These are phyloP conservation scores for Kwoniella sp. DNA, from an alignment of 768 basidiomycete genomes.

Conservation along the genomic window DNA sequence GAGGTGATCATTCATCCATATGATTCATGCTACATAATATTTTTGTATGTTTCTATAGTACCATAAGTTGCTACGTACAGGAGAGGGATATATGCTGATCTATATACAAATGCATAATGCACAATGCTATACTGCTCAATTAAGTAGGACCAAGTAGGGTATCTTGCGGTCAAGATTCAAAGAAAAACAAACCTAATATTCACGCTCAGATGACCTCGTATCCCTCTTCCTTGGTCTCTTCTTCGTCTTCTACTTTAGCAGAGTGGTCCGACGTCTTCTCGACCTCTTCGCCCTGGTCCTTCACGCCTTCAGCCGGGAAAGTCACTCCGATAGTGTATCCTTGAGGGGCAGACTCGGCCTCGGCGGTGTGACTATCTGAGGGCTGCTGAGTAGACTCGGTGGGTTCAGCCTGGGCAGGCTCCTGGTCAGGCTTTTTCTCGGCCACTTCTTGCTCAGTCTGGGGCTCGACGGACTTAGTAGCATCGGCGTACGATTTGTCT, in stretches of 20 bases:
- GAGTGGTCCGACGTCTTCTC: conserved; percentile 13
- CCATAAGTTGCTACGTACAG: conserved; percentile 1
- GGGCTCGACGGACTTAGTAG: conserved; percentile 3
- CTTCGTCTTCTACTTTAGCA: conserved; percentile 15
- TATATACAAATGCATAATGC: background rate
- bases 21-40: background rate
- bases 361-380: background rate
- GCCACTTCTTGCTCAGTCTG: background rate
- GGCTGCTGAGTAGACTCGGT: background rate
- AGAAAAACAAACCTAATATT: too few relatives aligned
- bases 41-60: background rate
- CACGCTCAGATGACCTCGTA: conserved; percentile 19
- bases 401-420: background rate
- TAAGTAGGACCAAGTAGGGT: background rate
- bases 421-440: background rate
- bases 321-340: conserved; percentile 17
- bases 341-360: background rate
- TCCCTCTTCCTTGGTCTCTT: conserved; percentile 26
- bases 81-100: background rate
- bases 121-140: too few relatives aligned
- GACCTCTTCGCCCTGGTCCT: conserved; percentile 4
- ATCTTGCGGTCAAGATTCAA: background rate
- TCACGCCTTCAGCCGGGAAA: conserved; percentile 9
- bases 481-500: conserved; percentile 17
- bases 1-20: background rate